Evolutionary conservation across 768 basidiomycete species (phyloP), one percentile per base, ranked within the genome.

Genomic region (Lentinula aciculospora): DNA sequence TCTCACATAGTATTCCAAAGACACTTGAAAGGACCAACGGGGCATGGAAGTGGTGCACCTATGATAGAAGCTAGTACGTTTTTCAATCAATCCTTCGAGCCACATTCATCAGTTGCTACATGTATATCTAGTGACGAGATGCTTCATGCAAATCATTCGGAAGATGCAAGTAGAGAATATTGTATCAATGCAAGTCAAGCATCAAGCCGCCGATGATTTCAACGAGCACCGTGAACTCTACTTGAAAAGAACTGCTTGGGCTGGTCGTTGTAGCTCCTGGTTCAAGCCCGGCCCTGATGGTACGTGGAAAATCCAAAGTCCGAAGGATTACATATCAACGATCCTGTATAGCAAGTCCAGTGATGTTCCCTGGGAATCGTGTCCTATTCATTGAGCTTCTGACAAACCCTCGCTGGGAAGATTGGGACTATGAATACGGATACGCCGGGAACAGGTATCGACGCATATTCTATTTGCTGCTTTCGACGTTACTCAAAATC

Each of bases 131-230:
- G 64, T 61, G 25, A 66, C 64, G 10, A 42, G 32, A 12, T 57
- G 58, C 27, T 62, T 66, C 57, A 46, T 66, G 54, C 53, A 63
- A 44, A 57, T 65, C 17, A 57, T 65, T 46, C 62, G 62, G 40
- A 66, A 66, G 56, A 65, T 66, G 62, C 65, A 66, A 56, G 56
- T 21, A 10, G 65, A 66, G 53, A 66, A 66, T 46, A 66, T 66
- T 51, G 53, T 58, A 57, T 61, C 65, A 3, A 63, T 66, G 3
- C 62, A 53, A 27, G 58, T 66, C 57, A 65, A 66, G 27, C 53
- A 58, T 44, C 65, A 66, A 56, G 64, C 65, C 6, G 63, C 61
- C 0, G 62, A 63, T 28, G 63, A 66, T 40, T 66, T 48, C 32
- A 64, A 65, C 55, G 62, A 66, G 44, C 65, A 66, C 37, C 57